phyloP scores from a whole-genome alignment of 2,329 filamentous ascomycete genomes.

The Chaetomiaceae sp. region DNA sequence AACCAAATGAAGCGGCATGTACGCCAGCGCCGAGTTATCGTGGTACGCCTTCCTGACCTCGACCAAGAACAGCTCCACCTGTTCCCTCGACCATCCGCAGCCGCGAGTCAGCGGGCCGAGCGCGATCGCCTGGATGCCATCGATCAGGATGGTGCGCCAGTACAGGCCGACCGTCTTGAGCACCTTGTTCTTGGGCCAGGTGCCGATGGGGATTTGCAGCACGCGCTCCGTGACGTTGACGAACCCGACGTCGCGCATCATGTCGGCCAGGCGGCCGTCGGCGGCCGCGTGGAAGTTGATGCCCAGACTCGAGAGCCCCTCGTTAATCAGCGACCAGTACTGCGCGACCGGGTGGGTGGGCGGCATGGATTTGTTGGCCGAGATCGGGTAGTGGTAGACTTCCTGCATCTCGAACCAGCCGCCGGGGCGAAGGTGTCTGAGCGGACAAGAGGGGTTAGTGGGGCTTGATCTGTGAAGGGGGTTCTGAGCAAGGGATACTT shows the following conservation, averaged over 20 bases:
- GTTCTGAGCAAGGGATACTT: slow-evolving; percentile 20
- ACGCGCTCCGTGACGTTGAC: slow-evolving; percentile 37
- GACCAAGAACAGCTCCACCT: slow-evolving; percentile 32
- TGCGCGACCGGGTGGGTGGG: slow-evolving; percentile 35
- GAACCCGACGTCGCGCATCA: slow-evolving; percentile 39
- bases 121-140: slow-evolving; percentile 38
- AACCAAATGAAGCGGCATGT: slow-evolving; percentile 51
- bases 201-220: slow-evolving; percentile 41
- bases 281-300: slow-evolving; percentile 34
- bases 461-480: neutral
- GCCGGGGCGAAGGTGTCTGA: slow-evolving; percentile 40
- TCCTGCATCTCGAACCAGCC: slow-evolving; percentile 49
- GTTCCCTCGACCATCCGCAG: slow-evolving; percentile 32
- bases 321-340: slow-evolving; percentile 30
- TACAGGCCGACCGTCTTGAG: slow-evolving; percentile 39
- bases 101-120: slow-evolving; percentile 35
- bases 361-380: slow-evolving; percentile 38
- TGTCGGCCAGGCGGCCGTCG: slow-evolving; percentile 29
- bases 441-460: neutral
- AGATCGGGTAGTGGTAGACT: slow-evolving; percentile 37
- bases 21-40: slow-evolving; percentile 35
- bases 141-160: slow-evolving; percentile 37
- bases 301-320: slow-evolving; percentile 33
- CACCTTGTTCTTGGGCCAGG: slow-evolving; percentile 40
- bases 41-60: slow-evolving; percentile 33